Conservation (phyloP, 2,329 filamentous ascomycete genomes). For the Aspergillus thermomutatus region DNA sequence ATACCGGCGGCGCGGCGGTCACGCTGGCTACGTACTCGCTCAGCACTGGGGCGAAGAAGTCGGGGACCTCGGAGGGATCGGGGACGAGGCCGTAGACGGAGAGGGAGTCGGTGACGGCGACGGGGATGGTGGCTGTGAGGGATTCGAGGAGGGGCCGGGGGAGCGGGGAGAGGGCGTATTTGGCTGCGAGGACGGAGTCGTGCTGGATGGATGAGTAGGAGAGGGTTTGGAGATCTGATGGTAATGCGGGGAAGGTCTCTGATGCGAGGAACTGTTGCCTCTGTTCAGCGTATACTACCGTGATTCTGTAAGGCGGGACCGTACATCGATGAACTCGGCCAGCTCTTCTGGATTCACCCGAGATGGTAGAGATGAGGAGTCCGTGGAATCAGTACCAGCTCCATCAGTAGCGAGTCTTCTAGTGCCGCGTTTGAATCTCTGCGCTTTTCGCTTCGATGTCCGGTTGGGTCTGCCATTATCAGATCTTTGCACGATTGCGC, state of each 20-base stretch:
- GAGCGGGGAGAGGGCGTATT: constrained; percentile 56
- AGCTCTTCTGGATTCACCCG: constrained; percentile 61
- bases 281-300: not conserved
- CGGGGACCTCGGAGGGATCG: constrained; percentile 42
- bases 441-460: constrained; percentile 28
- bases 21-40: constrained; percentile 58
- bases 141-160: constrained; percentile 48
- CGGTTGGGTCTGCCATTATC: constrained; percentile 45
- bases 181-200: constrained; percentile 47
- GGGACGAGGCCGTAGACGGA: constrained; percentile 62
- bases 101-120: constrained; percentile 64
- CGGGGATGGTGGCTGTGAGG: constrained; percentile 55
- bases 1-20: constrained; percentile 62
- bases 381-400: constrained; percentile 4
- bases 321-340: constrained; percentile 71
- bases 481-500: constrained; percentile 63
- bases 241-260: constrained; percentile 66
- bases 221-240: constrained; percentile 58
- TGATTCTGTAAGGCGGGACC: constrained; percentile 3
- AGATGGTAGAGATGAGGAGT: constrained; percentile 1
- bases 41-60: constrained; percentile 63
- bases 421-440: constrained; percentile 20
- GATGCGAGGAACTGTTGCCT: constrained; percentile 61
- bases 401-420: constrained; percentile 15
- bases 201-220: constrained; percentile 57